Percentiles rank a stretch among this genome's conserved stretches.
phyloP scores from a whole-genome alignment of 805 yeast species.

The Wickerhamiella spandovensis region DNA sequence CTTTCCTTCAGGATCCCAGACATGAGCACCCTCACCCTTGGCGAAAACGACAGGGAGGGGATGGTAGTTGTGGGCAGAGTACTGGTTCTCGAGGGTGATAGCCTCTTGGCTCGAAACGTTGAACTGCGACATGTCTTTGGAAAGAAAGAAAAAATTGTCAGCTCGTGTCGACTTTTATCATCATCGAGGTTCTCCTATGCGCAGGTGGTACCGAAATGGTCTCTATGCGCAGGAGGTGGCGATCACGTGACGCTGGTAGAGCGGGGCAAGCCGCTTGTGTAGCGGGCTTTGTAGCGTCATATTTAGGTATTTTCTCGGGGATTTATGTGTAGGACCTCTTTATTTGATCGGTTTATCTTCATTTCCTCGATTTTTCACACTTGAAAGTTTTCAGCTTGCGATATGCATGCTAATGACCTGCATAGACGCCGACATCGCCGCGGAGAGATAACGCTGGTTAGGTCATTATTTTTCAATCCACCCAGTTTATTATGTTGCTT shows the following conservation, averaged over 20 bases:
- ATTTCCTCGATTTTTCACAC: no score
- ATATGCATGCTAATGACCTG: background rate
- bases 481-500: no score
- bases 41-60: slow-evolving; percentile 91
- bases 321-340: no score
- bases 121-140: slow-evolving; percentile 4
- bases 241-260: slow-evolving; percentile 1
- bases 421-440: background rate
- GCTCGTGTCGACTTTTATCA: background rate
- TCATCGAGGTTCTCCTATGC: background rate
- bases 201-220: background rate
- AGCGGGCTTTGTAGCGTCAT: no score
- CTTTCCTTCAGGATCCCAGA: slow-evolving; percentile 97
- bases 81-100: slow-evolving; percentile 52
- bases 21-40: slow-evolving; percentile 79
- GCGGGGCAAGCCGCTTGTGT: no score
- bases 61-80: slow-evolving; percentile 94
- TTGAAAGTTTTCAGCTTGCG: no score
- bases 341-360: no score
- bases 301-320: no score
- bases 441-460: background rate
- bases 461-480: no score
- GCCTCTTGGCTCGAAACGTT: slow-evolving; percentile 50
- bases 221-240: slow-evolving; percentile 11
- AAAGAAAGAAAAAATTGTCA: background rate